Evolutionary conservation across 768 basidiomycete species (phyloP).

Genomic region (Boletus sensibilis): DNA sequence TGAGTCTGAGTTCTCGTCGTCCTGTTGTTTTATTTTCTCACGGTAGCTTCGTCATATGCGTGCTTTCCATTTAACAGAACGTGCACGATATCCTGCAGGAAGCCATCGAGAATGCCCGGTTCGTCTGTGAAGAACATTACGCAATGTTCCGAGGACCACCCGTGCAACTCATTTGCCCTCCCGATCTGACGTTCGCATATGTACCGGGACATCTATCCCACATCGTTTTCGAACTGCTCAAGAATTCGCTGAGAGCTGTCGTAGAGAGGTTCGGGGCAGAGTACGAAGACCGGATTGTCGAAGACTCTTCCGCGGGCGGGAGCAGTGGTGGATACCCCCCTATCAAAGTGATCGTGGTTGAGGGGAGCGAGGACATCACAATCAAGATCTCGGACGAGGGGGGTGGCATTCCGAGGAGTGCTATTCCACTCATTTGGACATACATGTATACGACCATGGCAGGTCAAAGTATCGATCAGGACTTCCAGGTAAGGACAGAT

Average conservation of each 20-base stretch:
- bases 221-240: conserved; percentile 94
- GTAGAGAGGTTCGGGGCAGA: conserved; percentile 90
- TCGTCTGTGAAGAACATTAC: conserved; percentile 93
- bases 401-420: conserved; percentile 79
- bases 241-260: conserved; percentile 94
- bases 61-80: conserved; percentile 47
- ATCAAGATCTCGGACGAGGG: conserved; percentile 99
- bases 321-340: conserved; percentile 19
- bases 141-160: conserved; percentile 95
- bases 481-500: conserved; percentile 46
- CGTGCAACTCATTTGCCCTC: conserved; percentile 93
- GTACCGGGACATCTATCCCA: conserved; percentile 96
- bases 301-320: neutral
- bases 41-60: neutral
- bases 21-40: neutral
- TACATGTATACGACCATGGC: conserved; percentile 94
- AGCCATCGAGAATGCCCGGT: conserved; percentile 95
- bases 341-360: conserved; percentile 67
- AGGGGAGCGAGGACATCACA: conserved; percentile 97
- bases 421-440: conserved; percentile 96
- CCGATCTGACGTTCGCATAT: conserved; percentile 84
- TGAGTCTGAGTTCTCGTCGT: conserved; percentile 34
- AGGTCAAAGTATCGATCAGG: conserved; percentile 66
- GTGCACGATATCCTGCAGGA: conserved; percentile 95
- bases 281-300: conserved; percentile 48